Evolutionary conservation across 2,329 filamentous ascomycete species (phyloP).

Genomic region (Ascochyta pisi): DNA sequence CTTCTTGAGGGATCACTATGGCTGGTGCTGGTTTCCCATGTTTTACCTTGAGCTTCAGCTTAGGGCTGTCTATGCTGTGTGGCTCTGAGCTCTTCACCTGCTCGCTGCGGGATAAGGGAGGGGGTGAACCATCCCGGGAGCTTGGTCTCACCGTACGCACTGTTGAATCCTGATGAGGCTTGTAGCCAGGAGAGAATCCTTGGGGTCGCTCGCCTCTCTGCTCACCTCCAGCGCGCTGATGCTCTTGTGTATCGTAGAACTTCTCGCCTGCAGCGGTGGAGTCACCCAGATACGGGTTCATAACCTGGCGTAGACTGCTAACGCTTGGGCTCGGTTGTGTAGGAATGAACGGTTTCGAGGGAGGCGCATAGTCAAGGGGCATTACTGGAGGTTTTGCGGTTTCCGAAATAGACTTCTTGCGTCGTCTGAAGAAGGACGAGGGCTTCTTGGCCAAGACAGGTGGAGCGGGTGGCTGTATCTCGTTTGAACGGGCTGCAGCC

Average conservation of each 20-base stretch:
- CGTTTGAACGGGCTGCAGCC: conserved; percentile 29
- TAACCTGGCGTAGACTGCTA: conserved; percentile 83
- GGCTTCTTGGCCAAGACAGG: conserved; percentile 79
- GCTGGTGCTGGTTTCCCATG: conserved; percentile 33
- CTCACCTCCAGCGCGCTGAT: conserved; percentile 31
- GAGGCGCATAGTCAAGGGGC: conserved; percentile 50
- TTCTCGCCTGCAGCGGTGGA: conserved; percentile 30
- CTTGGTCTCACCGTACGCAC: conserved; percentile 68
- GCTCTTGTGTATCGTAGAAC: conserved; percentile 39
- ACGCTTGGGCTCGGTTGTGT: conserved; percentile 60
- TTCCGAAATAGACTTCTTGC: conserved; percentile 88
- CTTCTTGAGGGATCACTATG: conserved; percentile 43
- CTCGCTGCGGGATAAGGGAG: conserved; percentile 33
- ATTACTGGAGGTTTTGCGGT: conserved; percentile 66
- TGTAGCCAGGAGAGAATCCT: conserved; percentile 78
- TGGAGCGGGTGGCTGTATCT: conserved; percentile 33
- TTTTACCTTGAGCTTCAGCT: conserved; percentile 52
- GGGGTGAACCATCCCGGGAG: conserved; percentile 43
- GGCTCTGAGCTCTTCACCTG: conserved; percentile 33
- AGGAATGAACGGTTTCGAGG: conserved; percentile 37
- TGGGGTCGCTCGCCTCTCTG: conserved; percentile 53
- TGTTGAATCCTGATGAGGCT: conserved; percentile 73
- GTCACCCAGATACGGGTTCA: conserved; percentile 77
- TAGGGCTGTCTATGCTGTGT: conserved; percentile 40
- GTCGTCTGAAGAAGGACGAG: conserved; percentile 90